Percentiles rank a stretch among this genome's conserved stretches.
phyloP scores from a whole-genome alignment of 164 flowering plant genomes.

The Vitis rupestris region DNA sequence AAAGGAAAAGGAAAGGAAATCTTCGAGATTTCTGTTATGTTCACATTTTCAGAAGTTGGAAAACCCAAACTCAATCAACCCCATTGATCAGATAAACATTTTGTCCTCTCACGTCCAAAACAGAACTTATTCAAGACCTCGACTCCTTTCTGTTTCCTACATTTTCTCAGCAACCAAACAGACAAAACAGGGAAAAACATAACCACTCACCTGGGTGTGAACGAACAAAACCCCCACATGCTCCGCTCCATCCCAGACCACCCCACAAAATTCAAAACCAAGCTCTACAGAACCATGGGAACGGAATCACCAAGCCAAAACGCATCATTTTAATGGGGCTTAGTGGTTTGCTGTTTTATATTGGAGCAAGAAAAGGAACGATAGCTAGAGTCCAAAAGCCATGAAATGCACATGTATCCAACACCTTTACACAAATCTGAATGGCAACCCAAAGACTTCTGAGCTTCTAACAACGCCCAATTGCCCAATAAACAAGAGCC shows the following conservation, averaged over 20 bases:
- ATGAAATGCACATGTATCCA: slow-evolving; percentile 18
- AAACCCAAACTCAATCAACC: not conserved
- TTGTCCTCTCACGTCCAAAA: not conserved
- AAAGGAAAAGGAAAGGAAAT: too few species aligned
- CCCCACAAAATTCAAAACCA: slow-evolving; percentile 14
- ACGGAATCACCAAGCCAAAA: too few species aligned
- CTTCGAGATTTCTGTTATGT: too few species aligned
- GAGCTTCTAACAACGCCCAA: not conserved
- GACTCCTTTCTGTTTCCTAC: not conserved
- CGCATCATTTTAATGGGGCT: not conserved
- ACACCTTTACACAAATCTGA: slow-evolving; percentile 19
- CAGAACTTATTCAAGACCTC: slow-evolving; percentile 1
- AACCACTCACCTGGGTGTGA: slow-evolving; percentile 31
- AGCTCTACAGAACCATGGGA: not conserved
- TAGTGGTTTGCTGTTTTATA: not conserved
- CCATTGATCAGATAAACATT: not conserved
- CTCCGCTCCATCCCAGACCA: slow-evolving; percentile 17
- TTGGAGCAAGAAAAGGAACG: not conserved
- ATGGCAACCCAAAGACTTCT: slow-evolving; percentile 1
- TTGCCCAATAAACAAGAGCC: slow-evolving; percentile 11
- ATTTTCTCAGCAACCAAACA: not conserved
- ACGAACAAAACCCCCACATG: slow-evolving; percentile 24
- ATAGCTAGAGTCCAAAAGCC: slow-evolving; percentile 7
- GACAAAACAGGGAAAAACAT: not conserved
- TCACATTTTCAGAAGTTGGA: too few species aligned